Percentiles rank a stretch among this genome's conserved stretches.
Evolutionary conservation across 2,329 filamentous ascomycete genomes (phyloP).

Genomic region (Neofusicoccum sp.): DNA sequence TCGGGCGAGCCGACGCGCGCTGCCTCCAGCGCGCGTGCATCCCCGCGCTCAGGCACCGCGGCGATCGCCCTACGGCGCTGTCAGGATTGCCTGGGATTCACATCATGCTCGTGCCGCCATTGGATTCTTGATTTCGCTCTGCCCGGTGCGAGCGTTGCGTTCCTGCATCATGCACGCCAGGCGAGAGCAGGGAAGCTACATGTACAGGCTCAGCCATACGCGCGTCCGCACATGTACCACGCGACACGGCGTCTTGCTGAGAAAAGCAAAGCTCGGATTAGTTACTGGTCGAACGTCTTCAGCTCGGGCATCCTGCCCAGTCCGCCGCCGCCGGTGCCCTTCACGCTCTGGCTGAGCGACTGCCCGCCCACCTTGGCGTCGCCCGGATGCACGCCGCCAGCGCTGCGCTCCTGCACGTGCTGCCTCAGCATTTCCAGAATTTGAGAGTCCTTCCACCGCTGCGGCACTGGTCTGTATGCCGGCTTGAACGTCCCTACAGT

Average conservation of each 20-base stretch:
- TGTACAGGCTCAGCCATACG: background rate
- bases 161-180: constrained; percentile 2
- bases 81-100: background rate
- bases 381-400: constrained; percentile 52
- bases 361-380: constrained; percentile 34
- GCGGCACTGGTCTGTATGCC: constrained; percentile 85
- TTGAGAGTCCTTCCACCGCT: constrained; percentile 80
- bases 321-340: constrained; percentile 38
- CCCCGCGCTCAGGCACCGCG: background rate
- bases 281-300: constrained; percentile 43
- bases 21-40: no score
- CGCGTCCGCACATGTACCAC: background rate
- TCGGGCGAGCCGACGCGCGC: no score
- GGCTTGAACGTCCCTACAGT: constrained; percentile 93
- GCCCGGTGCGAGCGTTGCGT: background rate
- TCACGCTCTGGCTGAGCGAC: constrained; percentile 32
- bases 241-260: background rate
- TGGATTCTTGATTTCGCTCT: background rate
- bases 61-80: background rate
- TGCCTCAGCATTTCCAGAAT: constrained; percentile 72
- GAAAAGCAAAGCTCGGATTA: background rate
- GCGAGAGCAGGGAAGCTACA: background rate
- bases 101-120: background rate
- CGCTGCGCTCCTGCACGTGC: constrained; percentile 74
- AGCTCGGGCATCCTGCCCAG: constrained; percentile 53